These are phyloP conservation scores for Oryza meridionalis DNA, from an alignment of 176 grass and related monocot genomes.

Conservation along the genomic window DNA sequence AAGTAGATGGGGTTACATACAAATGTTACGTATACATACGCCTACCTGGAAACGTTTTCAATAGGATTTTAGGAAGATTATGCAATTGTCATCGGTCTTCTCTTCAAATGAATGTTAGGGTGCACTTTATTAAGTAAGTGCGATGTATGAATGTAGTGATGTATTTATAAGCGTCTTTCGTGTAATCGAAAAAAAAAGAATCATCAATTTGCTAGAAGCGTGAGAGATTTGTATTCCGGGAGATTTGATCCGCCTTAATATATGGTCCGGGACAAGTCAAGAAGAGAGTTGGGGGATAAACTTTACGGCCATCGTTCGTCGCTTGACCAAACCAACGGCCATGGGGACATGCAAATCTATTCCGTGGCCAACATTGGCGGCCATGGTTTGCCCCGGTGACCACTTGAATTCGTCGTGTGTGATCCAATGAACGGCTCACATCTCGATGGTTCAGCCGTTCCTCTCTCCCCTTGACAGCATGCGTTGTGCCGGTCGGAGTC, in stretches of 20 bases:
- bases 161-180: no score
- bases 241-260: no score
- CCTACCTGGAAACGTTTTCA: rapidly evolving
- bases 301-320: neutral
- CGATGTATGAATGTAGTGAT: no score
- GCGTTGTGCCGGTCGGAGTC: neutral
- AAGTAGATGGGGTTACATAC: no score
- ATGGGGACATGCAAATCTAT: neutral
- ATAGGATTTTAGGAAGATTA: no score
- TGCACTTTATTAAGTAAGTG: no score
- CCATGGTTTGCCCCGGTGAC: neutral
- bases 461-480: neutral
- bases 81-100: rapidly evolving
- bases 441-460: neutral
- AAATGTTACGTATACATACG: rapidly evolving
- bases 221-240: neutral
- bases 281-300: neutral
- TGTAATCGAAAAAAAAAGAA: no score
- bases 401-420: neutral
- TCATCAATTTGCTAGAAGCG: no score
- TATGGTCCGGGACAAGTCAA: neutral
- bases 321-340: neutral
- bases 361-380: neutral
- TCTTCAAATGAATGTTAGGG: no score
- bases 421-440: neutral